These are phyloP conservation scores for Sequoia sempervirens DNA, from an alignment of 75 land plant genomes.

Conservation along the genomic window DNA sequence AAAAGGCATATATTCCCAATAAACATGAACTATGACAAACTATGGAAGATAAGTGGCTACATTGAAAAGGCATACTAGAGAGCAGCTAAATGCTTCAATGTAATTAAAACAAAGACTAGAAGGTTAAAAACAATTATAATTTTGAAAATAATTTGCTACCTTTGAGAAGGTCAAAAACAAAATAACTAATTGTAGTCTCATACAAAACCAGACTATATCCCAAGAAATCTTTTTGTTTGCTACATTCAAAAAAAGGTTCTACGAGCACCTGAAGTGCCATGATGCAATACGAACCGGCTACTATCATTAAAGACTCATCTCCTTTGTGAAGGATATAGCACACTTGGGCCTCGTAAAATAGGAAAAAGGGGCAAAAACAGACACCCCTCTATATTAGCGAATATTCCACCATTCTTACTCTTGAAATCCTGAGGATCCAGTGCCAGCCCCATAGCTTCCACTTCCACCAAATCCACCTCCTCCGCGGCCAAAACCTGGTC, in stretches of 20 bases:
- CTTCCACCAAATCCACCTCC: constrained; percentile 45
- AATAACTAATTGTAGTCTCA: not conserved
- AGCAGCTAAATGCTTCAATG: not conserved
- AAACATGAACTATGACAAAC: not conserved
- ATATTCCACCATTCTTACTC: not conserved
- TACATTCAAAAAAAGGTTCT: not conserved
- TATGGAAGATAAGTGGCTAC: not conserved
- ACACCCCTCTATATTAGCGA: not conserved
- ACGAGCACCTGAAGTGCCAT: not conserved
- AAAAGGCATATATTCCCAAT: not conserved
- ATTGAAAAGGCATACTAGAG: not conserved
- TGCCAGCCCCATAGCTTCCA: constrained; percentile 23
- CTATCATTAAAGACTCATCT: not conserved
- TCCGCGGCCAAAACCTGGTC: constrained; percentile 52
- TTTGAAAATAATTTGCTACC: not conserved
- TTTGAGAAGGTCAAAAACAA: not conserved
- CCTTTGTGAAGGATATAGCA: not conserved
- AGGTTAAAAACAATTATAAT: not conserved
- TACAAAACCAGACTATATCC: not conserved
- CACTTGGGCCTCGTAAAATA: not conserved
- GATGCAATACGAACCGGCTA: not conserved
- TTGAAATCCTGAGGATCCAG: constrained; percentile 13
- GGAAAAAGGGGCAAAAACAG: not conserved
- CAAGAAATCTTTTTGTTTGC: not conserved
- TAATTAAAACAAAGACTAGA: not conserved